Evolutionary conservation across 441 rosid species (phyloP), one percentile per base, ranked within the genome.

Genomic region (Adansonia madagascariensis): DNA sequence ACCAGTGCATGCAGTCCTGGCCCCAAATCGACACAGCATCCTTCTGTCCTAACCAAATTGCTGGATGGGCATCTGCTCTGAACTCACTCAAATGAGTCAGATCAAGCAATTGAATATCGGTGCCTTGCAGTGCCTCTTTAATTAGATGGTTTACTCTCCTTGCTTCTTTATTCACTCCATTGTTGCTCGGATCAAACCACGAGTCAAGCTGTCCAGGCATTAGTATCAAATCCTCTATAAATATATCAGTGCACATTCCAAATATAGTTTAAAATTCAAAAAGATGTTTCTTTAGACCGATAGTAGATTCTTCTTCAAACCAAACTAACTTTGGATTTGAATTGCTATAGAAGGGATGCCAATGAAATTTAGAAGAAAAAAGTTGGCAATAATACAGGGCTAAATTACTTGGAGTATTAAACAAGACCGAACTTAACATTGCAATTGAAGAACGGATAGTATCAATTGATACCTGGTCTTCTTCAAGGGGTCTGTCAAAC

Each of bases 1-100:
- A 96, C 99, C 99, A 96, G 63, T 96, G 99, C 98, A 95, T 87
- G 89, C 99, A 96, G 83, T 96, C 99, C 82, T 95, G 99, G 69
- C 99, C 99, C 99, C 99, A 95, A 53, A 82, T 80, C 8, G 89
- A 92, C 24, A 95, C 97, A 0, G 99, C 98, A 60, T 88, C 97
- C 81, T 91, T 93, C 89, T 95, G 90, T 76, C 99, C 99, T 63
- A 94, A 72, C 99, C 99, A 95, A 52, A 91, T 89, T 6, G 99
- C 98, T 0, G 97, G 99, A 79, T 91, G 98, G 57, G 94, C 98
- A 83, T 94, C 99, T 15, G 97, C 99, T 83, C 98, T 88, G 80
- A 82, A 94, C 87, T 95, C 97, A 18, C 97, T 94, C 83, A 95
- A 78, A 83, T 83, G 88, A 64, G 90, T 88, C 80, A 95, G 81